These are phyloP conservation scores for Acephala macrosclerotiorum DNA, from an alignment of 2,329 filamentous ascomycete genomes.

Conservation along the genomic window DNA sequence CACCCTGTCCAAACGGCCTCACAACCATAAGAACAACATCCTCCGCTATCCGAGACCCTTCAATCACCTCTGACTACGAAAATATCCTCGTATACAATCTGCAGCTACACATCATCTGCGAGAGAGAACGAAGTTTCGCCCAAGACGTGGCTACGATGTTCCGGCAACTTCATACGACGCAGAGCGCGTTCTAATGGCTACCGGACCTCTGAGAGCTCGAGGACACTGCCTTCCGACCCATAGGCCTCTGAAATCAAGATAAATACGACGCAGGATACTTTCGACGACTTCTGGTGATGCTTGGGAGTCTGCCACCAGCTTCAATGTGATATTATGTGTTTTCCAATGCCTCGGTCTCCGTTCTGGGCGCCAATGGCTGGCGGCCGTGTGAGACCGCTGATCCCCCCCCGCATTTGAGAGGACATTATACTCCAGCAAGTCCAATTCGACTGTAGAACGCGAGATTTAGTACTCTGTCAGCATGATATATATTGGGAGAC, in stretches of 20 bases:
- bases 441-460: background rate
- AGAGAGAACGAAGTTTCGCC: too few species aligned
- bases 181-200: too few species aligned
- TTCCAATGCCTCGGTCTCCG: background rate
- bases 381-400: background rate
- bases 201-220: too few species aligned
- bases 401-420: background rate
- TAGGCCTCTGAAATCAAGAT: too few species aligned
- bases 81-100: too few species aligned
- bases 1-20: background rate
- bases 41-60: background rate
- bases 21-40: background rate
- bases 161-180: too few species aligned
- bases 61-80: too few species aligned
- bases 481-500: conserved; percentile 4
- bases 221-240: too few species aligned
- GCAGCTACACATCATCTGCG: too few species aligned
- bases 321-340: background rate
- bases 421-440: background rate
- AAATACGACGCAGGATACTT: background rate
- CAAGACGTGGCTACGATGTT: too few species aligned
- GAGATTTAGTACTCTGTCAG: background rate
- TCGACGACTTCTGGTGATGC: background rate
- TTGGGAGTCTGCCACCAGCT: background rate
- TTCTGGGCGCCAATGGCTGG: background rate